Percentiles rank a stretch among this genome's conserved stretches.
phyloP scores from a whole-genome alignment of 768 basidiomycete species.

The Mycena olivaceomarginata region DNA sequence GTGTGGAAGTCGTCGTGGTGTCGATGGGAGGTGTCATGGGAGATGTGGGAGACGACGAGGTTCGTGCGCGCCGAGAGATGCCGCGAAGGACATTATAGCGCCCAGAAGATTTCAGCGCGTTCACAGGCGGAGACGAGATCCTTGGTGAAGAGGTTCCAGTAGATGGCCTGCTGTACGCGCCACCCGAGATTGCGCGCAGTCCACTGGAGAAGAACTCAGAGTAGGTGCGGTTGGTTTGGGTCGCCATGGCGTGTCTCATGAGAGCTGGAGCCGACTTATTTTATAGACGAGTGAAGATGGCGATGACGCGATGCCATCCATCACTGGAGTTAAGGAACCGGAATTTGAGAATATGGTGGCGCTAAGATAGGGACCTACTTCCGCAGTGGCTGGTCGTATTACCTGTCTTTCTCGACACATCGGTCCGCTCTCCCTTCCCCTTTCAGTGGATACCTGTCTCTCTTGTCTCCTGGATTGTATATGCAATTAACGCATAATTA shows the following conservation, averaged over 20 bases:
- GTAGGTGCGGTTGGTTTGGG: conserved; percentile 54
- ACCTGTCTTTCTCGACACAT: conserved; percentile 15
- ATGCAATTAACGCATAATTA: neutral
- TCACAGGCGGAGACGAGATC: conserved; percentile 9
- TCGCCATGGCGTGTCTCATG: conserved; percentile 44
- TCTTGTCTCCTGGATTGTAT: neutral
- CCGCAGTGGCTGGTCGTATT: conserved; percentile 8
- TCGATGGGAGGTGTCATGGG: conserved; percentile 7
- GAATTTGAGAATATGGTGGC: neutral
- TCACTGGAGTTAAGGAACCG: conserved; percentile 12
- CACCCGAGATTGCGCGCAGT: conserved; percentile 61
- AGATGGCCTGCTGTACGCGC: conserved; percentile 35
- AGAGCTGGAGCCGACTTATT: conserved; percentile 30
- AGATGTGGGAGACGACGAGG: conserved; percentile 26
- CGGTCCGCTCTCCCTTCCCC: conserved; percentile 8
- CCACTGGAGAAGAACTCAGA: conserved; percentile 71
- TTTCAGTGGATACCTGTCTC: neutral
- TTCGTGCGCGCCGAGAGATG: conserved; percentile 34
- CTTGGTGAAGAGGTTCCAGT: conserved; percentile 31
- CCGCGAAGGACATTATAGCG: conserved; percentile 40
- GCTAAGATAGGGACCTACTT: conserved; percentile 32
- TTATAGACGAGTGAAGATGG: conserved; percentile 29
- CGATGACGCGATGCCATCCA: conserved; percentile 36
- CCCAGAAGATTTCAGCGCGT: conserved; percentile 30
- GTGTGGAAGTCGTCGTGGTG: conserved; percentile 33